Percentiles rank a stretch among this genome's conserved stretches.
phyloP scores from a whole-genome alignment of 768 basidiomycete species.

The Kwoniella europaea region DNA sequence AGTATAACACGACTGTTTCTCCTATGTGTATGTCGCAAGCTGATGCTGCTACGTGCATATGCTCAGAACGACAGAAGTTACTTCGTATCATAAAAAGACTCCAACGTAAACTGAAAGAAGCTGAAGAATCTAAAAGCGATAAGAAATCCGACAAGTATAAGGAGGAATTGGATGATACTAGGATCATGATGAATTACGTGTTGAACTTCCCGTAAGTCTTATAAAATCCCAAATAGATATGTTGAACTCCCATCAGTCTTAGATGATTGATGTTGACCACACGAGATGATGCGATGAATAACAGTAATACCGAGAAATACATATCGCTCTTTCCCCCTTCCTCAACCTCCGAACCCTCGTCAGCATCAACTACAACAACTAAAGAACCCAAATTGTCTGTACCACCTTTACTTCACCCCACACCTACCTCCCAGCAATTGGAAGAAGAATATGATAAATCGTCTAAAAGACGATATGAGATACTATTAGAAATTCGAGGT shows the following conservation, averaged over 20 bases:
- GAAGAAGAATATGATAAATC: slow-evolving; percentile 7
- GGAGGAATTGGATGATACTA: slow-evolving; percentile 65
- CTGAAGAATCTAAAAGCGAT: slow-evolving; percentile 59
- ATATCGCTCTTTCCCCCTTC: slow-evolving; percentile 78
- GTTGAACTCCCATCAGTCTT: too few species aligned
- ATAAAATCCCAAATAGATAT: too few species aligned
- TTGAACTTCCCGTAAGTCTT: slow-evolving; percentile 65
- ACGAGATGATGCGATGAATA: slow-evolving; percentile 51
- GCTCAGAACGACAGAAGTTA: slow-evolving; percentile 84
- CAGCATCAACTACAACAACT: neutral
- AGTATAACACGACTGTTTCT: slow-evolving; percentile 42
- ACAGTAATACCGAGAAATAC: slow-evolving; percentile 75
- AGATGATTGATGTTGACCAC: neutral
- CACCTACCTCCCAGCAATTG: slow-evolving; percentile 8
- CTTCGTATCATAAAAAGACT: slow-evolving; percentile 68
- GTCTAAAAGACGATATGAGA: slow-evolving; percentile 29
- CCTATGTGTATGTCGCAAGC: neutral
- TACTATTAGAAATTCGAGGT: slow-evolving; percentile 37
- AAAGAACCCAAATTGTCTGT: slow-evolving; percentile 21
- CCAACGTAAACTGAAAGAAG: slow-evolving; percentile 24
- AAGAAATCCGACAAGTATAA: slow-evolving; percentile 64
- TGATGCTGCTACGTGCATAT: neutral
- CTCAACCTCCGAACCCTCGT: slow-evolving; percentile 11
- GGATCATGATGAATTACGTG: slow-evolving; percentile 91
- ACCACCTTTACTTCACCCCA: slow-evolving; percentile 17